A percentile compares a stretch with the other conserved stretches of the same genome.
phyloP scores from a whole-genome alignment of 1,284 basidiomycete species.

The Ustilago xerochloae region DNA sequence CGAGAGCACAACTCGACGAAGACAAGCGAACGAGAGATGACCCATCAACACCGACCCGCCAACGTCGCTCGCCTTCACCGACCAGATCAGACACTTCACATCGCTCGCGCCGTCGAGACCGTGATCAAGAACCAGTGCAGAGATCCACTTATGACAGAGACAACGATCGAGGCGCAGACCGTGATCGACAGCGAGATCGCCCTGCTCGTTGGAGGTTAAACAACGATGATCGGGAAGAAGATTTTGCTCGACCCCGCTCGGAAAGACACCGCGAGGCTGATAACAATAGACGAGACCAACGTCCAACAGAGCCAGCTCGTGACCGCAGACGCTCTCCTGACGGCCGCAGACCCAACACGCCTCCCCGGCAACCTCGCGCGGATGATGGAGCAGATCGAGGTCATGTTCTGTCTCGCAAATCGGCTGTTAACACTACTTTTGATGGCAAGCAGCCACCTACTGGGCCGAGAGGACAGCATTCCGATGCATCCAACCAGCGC shows the following conservation, averaged over 20 bases:
- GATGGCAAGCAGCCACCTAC: slow-evolving; percentile 26
- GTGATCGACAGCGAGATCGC: slow-evolving; percentile 18
- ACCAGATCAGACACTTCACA: slow-evolving; percentile 26
- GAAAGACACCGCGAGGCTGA: slow-evolving; percentile 5
- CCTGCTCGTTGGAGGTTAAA: slow-evolving; percentile 35
- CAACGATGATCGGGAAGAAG: slow-evolving; percentile 1
- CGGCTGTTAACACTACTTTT: slow-evolving; percentile 11
- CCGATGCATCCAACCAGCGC: slow-evolving; percentile 25
- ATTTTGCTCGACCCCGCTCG: not conserved
- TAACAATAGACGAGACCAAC: not conserved
- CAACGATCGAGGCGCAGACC: slow-evolving; percentile 5
- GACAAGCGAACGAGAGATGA: slow-evolving; percentile 8
- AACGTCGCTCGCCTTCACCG: slow-evolving; percentile 24
- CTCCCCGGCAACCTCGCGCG: slow-evolving; percentile 1
- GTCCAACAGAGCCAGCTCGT: not conserved
- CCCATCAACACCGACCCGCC: slow-evolving; percentile 1
- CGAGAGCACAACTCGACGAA: slow-evolving; percentile 9
- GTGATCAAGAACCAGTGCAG: slow-evolving; percentile 4
- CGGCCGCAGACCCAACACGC: slow-evolving; percentile 15
- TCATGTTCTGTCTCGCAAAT: slow-evolving; percentile 31
- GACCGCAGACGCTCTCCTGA: slow-evolving; percentile 15
- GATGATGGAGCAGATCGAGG: slow-evolving; percentile 24
- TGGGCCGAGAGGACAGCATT: slow-evolving; percentile 22
- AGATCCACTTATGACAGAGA: slow-evolving; percentile 6
- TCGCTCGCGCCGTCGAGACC: slow-evolving; percentile 13